Conservation (phyloP, 441 rosid genomes). For the Pelargonium citronellum region DNA sequence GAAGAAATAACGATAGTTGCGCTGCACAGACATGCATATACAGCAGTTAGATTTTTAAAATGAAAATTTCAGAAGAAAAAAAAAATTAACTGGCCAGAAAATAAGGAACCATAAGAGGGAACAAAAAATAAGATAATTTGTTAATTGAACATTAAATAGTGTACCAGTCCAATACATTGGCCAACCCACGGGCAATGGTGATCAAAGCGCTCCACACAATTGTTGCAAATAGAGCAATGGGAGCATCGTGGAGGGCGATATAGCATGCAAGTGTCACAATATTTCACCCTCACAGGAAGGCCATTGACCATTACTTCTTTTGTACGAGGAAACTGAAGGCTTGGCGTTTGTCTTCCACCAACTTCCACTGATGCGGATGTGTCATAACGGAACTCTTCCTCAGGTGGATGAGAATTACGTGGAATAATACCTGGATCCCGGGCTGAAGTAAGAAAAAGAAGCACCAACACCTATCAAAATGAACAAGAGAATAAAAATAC, state of each 20-base stretch:
- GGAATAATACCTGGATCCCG: constrained; percentile 93
- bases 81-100: constrained; percentile 4
- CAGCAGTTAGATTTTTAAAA: constrained; percentile 17
- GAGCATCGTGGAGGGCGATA: constrained; percentile 93
- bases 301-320: constrained; percentile 81
- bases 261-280: constrained; percentile 90
- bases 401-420: constrained; percentile 81
- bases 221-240: constrained; percentile 91
- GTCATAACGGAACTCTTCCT: constrained; percentile 69
- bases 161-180: constrained; percentile 93
- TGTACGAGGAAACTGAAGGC: constrained; percentile 69
- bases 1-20: constrained; percentile 94
- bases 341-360: constrained; percentile 76
- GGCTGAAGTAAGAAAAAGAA: constrained; percentile 77
- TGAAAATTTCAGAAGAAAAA: not conserved
- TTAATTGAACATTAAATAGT: too few species aligned
- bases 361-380: constrained; percentile 46
- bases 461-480: constrained; percentile 58
- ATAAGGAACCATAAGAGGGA: constrained; percentile 2
- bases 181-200: constrained; percentile 99
- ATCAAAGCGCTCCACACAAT: constrained; percentile 84
- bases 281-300: constrained; percentile 65
- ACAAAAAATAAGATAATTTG: too few species aligned
- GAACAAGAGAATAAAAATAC: constrained; percentile 21
- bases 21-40: constrained; percentile 43